These are phyloP conservation scores for Nothophaeocryptopus gaeumannii DNA, from an alignment of 2,329 filamentous ascomycete genomes.

Conservation along the genomic window DNA sequence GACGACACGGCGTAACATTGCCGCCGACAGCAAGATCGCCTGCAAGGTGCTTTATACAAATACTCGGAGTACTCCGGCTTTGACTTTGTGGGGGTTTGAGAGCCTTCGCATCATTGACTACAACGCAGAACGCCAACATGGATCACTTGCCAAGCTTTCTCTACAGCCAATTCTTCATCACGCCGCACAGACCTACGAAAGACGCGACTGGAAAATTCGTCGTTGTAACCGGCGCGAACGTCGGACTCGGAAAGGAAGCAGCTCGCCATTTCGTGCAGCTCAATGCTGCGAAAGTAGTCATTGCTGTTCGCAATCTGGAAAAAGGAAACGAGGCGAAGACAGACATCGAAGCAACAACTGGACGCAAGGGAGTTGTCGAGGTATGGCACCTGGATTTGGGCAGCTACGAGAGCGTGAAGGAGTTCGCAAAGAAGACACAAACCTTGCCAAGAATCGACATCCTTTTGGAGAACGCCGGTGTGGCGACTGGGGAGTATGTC, in stretches of 20 bases:
- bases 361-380: slow-evolving; percentile 37
- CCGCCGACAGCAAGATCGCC: too few species aligned
- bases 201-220: slow-evolving; percentile 34
- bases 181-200: slow-evolving; percentile 33
- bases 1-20: too few species aligned
- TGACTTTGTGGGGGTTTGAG: too few species aligned
- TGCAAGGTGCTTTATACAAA: too few species aligned
- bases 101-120: too few species aligned
- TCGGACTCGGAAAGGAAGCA: slow-evolving; percentile 48
- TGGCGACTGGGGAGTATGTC: slow-evolving; percentile 38
- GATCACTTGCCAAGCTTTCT: slow-evolving; percentile 34
- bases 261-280: slow-evolving; percentile 43
- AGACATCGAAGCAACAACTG: slow-evolving; percentile 39
- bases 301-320: slow-evolving; percentile 43
- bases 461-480: slow-evolving; percentile 41
- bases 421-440: slow-evolving; percentile 34
- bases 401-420: slow-evolving; percentile 39
- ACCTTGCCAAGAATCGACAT: slow-evolving; percentile 36
- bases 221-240: slow-evolving; percentile 51
- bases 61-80: too few species aligned
- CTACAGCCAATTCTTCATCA: slow-evolving; percentile 41
- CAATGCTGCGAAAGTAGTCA: slow-evolving; percentile 43
- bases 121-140: slow-evolving; percentile 3
- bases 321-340: slow-evolving; percentile 47
- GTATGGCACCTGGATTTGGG: slow-evolving; percentile 49